A percentile compares a stretch with the other conserved stretches of the same genome.
These are phyloP conservation scores for Letharia lupina DNA, from an alignment of 495 filamentous ascomycete genomes.

Conservation along the genomic window DNA sequence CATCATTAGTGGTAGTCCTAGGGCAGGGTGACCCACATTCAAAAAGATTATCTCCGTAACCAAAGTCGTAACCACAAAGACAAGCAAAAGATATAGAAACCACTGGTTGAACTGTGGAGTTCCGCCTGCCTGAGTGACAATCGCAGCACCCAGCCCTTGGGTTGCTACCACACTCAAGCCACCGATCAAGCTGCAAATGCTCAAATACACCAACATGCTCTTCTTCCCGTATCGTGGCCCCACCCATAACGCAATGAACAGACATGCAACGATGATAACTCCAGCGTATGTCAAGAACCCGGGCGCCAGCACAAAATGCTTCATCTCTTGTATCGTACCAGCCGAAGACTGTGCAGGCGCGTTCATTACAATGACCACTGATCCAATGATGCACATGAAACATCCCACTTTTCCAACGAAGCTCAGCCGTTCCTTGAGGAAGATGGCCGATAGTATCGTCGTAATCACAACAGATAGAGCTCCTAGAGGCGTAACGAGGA, in stretches of 20 bases:
- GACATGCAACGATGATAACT: constrained; percentile 64
- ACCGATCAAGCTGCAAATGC: constrained; percentile 89
- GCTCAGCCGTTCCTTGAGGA: constrained; percentile 89
- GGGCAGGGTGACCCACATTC: constrained; percentile 58
- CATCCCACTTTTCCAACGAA: constrained; percentile 95
- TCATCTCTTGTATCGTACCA: constrained; percentile 84
- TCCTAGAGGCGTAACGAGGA: constrained; percentile 88
- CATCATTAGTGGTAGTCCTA: background rate
- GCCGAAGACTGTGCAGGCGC: constrained; percentile 81
- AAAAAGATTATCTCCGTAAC: constrained; percentile 90
- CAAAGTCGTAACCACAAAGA: constrained; percentile 81
- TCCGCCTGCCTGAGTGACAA: constrained; percentile 76
- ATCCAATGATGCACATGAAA: constrained; percentile 89
- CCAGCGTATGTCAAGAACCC: constrained; percentile 83
- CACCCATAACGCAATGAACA: constrained; percentile 69
- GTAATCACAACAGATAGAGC: constrained; percentile 94
- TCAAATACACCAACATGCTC: constrained; percentile 95
- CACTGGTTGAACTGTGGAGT: constrained; percentile 88
- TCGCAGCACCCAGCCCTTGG: constrained; percentile 86
- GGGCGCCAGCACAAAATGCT: constrained; percentile 76
- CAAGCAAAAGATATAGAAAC: constrained; percentile 88
- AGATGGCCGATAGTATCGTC: constrained; percentile 87
- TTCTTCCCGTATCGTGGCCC: constrained; percentile 89
- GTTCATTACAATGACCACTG: constrained; percentile 89
- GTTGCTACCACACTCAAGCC: constrained; percentile 92